These are phyloP conservation scores for Claviceps digitariae DNA, from an alignment of 2,329 filamentous ascomycete species.

Conservation along the genomic window DNA sequence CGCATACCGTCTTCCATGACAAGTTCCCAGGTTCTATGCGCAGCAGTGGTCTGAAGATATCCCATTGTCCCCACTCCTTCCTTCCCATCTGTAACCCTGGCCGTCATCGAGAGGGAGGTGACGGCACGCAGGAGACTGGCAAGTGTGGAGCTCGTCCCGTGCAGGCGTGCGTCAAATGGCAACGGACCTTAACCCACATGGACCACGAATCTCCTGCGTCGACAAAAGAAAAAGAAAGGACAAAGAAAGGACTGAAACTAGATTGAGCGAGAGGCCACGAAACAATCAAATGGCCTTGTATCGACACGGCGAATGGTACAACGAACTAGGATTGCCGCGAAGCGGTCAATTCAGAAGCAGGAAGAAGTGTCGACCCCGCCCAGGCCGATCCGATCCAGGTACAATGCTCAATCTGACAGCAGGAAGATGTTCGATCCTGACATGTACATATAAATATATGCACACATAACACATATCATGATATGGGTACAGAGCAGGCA, in stretches of 20 bases:
- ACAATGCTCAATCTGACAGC: background rate
- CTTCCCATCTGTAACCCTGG: constrained; percentile 5
- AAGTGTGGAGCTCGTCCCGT: background rate
- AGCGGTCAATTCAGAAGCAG: no score
- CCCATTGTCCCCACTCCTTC: background rate
- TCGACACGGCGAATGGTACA: no score
- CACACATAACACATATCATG: background rate
- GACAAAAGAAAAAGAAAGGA: background rate
- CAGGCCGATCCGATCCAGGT: background rate
- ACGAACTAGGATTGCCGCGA: no score
- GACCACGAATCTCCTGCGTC: constrained; percentile 1
- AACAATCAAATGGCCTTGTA: no score
- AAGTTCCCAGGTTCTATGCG: background rate
- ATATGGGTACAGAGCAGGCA: background rate
- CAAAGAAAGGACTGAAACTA: background rate
- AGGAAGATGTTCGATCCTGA: background rate
- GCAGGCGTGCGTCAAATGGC: background rate
- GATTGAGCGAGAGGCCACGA: background rate
- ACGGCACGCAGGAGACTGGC: background rate
- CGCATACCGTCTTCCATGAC: background rate
- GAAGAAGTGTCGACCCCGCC: background rate
- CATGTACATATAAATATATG: background rate
- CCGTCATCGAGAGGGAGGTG: constrained; percentile 5
- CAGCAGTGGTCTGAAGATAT: constrained; percentile 10
- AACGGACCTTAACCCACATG: background rate